Evolutionary conservation across 345 rosid species (phyloP).

Genomic region (Lenwebbia sp.): DNA sequence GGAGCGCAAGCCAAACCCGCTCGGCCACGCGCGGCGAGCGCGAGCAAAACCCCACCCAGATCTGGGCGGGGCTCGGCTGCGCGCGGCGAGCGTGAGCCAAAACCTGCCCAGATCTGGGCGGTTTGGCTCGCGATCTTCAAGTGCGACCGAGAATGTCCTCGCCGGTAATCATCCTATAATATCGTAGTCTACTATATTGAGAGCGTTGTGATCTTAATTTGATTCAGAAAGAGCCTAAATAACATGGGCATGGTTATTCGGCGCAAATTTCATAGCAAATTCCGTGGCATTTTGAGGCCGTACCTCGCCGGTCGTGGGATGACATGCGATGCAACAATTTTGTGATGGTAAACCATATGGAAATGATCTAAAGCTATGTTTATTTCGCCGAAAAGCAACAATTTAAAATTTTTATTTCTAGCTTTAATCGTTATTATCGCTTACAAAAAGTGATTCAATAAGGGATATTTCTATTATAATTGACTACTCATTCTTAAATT

Average conservation of each 20-base stretch:
- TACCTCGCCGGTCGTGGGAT: too few species aligned
- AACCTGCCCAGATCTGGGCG: too few species aligned
- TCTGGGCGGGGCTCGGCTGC: too few species aligned
- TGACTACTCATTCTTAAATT: neutral
- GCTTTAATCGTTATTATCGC: neutral
- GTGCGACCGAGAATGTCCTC: neutral
- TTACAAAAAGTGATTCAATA: neutral
- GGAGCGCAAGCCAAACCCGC: too few species aligned
- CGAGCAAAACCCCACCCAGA: too few species aligned
- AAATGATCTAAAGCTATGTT: neutral
- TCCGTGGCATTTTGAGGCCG: too few species aligned
- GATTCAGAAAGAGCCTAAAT: neutral
- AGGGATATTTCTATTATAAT: neutral
- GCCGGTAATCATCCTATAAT: neutral
- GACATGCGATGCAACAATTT: neutral
- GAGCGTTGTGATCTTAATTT: neutral
- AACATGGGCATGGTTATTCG: neutral
- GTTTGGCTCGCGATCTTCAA: too few species aligned
- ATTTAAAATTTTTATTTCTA: neutral
- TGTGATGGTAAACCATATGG: neutral
- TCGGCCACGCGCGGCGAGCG: too few species aligned
- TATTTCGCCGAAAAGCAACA: neutral
- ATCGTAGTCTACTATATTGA: neutral
- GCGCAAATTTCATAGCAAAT: too few species aligned
- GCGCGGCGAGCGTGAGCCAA: too few species aligned